phyloP scores from a whole-genome alignment of 2,329 filamentous ascomycete species.

The Periconia sp. region DNA sequence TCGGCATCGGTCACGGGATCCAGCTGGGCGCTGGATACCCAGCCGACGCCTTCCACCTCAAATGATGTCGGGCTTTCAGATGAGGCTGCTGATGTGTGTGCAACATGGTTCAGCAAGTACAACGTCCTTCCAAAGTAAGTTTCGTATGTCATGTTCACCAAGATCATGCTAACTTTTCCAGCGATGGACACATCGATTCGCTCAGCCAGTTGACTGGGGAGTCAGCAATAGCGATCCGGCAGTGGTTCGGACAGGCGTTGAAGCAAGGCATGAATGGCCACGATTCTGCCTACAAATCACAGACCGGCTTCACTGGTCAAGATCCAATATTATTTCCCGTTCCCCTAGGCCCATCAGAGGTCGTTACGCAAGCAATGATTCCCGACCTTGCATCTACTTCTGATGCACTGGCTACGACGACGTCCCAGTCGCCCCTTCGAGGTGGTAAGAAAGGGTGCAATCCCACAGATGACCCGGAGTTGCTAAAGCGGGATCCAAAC shows the following conservation, averaged over 20 bases:
- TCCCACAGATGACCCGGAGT: conserved; percentile 35
- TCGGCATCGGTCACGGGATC: conserved; percentile 24
- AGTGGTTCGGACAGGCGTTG: conserved; percentile 44
- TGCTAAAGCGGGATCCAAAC: conserved; percentile 38
- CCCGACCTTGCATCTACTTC: conserved; percentile 18
- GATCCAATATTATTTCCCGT: conserved; percentile 27
- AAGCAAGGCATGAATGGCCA: conserved; percentile 45
- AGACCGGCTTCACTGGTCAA: conserved; percentile 35
- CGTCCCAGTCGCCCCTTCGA: conserved; percentile 23
- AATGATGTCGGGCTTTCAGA: conserved; percentile 37
- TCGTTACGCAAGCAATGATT: conserved; percentile 2
- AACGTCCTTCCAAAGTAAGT: conserved; percentile 37
- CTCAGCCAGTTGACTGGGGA: conserved; percentile 44
- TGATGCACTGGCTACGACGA: conserved; percentile 20
- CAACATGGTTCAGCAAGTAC: conserved; percentile 47
- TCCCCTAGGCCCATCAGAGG: conserved; percentile 9
- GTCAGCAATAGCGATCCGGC: conserved; percentile 36
- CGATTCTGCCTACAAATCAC: conserved; percentile 47
- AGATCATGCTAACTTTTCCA: conserved; percentile 12
- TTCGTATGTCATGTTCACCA: not conserved
- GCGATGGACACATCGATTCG: conserved; percentile 44
- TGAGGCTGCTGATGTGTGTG: conserved; percentile 45
- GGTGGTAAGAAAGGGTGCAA: conserved; percentile 44
- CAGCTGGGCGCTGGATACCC: conserved; percentile 32
- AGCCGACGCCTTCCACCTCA: conserved; percentile 24